Evolutionary conservation across 331 rosid genomes (phyloP).

Genomic region (Quercus phellos): DNA sequence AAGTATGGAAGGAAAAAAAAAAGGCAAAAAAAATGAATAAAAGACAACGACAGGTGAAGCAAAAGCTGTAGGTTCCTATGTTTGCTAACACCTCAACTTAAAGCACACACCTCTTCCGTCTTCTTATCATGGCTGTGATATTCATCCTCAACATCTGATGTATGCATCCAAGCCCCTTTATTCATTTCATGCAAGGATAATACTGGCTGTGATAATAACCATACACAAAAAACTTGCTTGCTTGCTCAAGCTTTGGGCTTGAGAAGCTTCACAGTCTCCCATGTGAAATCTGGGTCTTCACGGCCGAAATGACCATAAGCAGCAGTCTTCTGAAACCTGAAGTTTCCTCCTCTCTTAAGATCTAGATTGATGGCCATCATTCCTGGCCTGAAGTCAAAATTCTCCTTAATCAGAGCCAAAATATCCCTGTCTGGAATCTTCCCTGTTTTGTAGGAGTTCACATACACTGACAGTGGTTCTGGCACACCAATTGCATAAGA

Average conservation of each 20-base stretch:
- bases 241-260: constrained; percentile 56
- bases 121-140: background rate
- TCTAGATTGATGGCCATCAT: constrained; percentile 82
- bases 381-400: constrained; percentile 83
- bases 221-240: constrained; percentile 5
- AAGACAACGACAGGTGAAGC: background rate
- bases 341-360: constrained; percentile 72
- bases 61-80: constrained; percentile 2
- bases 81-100: constrained; percentile 14
- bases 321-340: constrained; percentile 83
- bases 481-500: constrained; percentile 91
- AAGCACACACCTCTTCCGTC: constrained; percentile 1
- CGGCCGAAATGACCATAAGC: constrained; percentile 93
- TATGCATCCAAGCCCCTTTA: constrained; percentile 35
- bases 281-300: constrained; percentile 76
- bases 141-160: constrained; percentile 7
- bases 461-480: constrained; percentile 75
- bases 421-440: constrained; percentile 67
- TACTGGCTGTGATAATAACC: constrained; percentile 32
- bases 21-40: background rate
- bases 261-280: constrained; percentile 83
- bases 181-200: constrained; percentile 20
- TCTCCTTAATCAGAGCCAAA: constrained; percentile 63
- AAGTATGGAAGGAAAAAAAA: background rate
- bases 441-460: constrained; percentile 71